Conservation (phyloP, 164 flowering plant genomes). For the Liriodendron chinense region DNA sequence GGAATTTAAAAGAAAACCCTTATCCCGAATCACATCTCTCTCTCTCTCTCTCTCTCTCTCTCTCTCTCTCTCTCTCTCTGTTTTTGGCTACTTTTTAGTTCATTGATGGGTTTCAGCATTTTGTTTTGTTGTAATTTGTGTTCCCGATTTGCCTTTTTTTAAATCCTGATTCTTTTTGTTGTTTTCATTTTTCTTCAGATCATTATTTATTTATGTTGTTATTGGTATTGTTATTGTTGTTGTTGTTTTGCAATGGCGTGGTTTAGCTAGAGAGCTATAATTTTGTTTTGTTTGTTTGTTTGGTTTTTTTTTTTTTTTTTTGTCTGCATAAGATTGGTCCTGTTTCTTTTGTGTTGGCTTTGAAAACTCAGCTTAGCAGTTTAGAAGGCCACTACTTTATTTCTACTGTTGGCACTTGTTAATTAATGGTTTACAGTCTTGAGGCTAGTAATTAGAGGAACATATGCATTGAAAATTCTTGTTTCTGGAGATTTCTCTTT, state of each 20-base stretch:
- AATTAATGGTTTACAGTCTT: background rate
- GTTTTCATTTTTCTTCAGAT: no score
- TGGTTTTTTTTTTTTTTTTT: background rate
- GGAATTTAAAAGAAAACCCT: no score
- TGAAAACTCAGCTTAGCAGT: background rate
- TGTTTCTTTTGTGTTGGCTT: background rate
- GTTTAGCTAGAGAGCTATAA: background rate
- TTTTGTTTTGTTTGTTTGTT: no score
- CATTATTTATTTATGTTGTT: no score
- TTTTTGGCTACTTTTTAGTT: background rate
- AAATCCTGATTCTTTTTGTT: no score
- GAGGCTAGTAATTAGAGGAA: background rate
- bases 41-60: background rate
- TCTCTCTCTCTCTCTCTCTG: background rate
- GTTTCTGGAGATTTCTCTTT: background rate
- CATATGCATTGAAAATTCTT: background rate
- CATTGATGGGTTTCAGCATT: no score
- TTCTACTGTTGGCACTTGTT: background rate
- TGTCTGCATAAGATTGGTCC: background rate
- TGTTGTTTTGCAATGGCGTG: background rate
- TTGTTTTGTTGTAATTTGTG: background rate
- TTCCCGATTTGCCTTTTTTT: background rate
- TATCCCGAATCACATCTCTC: no score
- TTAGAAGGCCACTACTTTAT: background rate
- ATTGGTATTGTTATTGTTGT: background rate